These are phyloP conservation scores for Hyaloscypha finlandica DNA, from an alignment of 495 filamentous ascomycete species.

Conservation along the genomic window DNA sequence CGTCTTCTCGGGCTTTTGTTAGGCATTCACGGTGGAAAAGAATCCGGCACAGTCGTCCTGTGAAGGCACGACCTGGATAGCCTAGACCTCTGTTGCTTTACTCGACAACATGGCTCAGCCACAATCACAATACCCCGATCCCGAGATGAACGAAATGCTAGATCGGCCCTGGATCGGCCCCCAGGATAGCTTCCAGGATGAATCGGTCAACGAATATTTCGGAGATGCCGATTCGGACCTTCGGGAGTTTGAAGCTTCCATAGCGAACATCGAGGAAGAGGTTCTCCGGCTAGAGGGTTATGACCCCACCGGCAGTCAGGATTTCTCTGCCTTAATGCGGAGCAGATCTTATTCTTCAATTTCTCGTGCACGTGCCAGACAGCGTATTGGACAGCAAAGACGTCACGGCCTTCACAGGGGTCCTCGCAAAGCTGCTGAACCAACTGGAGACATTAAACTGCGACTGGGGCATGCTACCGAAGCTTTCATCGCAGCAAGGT, in stretches of 20 bases:
- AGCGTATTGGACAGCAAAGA: constrained; percentile 3
- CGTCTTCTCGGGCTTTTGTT: too few relatives aligned
- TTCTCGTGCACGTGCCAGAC: background rate
- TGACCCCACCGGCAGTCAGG: background rate
- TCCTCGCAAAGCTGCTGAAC: constrained; percentile 71
- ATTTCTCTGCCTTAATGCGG: background rate
- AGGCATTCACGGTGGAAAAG: too few relatives aligned
- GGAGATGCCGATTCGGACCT: constrained; percentile 37
- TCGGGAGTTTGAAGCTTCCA: constrained; percentile 38
- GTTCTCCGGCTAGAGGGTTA: constrained; percentile 33
- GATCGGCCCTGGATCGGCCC: constrained; percentile 4
- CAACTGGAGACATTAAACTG: constrained; percentile 72
- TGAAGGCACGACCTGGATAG: background rate
- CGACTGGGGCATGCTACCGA: constrained; percentile 69
- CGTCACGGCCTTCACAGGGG: constrained; percentile 53
- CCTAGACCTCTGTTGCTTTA: background rate
- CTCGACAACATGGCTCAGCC: constrained; percentile 7
- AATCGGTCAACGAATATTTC: background rate
- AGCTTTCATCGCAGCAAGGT: constrained; percentile 66
- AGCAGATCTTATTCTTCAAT: background rate
- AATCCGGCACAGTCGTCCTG: too few relatives aligned
- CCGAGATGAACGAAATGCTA: constrained; percentile 8
- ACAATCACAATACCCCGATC: constrained; percentile 21
- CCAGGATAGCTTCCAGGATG: background rate
- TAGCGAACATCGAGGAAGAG: constrained; percentile 38